phyloP scores from a whole-genome alignment of 305 asterid genomes.

The Fraxinus xanthoxyloides region DNA sequence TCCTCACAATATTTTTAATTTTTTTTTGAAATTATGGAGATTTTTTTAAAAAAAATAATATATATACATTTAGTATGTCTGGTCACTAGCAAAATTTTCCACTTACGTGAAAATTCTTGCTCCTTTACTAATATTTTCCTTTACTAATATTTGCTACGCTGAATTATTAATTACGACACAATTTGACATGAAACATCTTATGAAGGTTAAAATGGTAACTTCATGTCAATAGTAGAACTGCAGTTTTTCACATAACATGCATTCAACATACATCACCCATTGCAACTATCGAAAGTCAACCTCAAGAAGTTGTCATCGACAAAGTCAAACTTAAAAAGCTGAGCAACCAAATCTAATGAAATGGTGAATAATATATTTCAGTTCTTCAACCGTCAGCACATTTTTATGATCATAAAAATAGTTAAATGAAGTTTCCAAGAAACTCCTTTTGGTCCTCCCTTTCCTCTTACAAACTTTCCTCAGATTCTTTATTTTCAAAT shows the following conservation, averaged over 20 bases:
- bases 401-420: background rate
- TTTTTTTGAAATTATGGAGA: no score
- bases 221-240: background rate
- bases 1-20: no score
- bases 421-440: background rate
- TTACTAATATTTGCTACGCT: background rate
- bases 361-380: background rate
- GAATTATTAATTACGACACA: no score
- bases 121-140: no score
- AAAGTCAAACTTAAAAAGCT: background rate
- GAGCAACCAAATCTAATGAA: background rate
- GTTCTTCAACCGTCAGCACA: background rate
- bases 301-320: background rate
- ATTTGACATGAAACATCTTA: background rate
- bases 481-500: background rate
- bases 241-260: background rate
- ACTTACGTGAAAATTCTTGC: background rate
- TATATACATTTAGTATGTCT: no score
- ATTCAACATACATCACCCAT: background rate
- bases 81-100: no score
- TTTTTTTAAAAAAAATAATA: no score
- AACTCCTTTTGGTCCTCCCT: background rate
- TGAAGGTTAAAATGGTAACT: background rate
- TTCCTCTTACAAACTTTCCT: background rate
- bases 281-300: background rate